Conservation (phyloP, 2,329 filamentous ascomycete species). For the Thyridium curvatum region DNA sequence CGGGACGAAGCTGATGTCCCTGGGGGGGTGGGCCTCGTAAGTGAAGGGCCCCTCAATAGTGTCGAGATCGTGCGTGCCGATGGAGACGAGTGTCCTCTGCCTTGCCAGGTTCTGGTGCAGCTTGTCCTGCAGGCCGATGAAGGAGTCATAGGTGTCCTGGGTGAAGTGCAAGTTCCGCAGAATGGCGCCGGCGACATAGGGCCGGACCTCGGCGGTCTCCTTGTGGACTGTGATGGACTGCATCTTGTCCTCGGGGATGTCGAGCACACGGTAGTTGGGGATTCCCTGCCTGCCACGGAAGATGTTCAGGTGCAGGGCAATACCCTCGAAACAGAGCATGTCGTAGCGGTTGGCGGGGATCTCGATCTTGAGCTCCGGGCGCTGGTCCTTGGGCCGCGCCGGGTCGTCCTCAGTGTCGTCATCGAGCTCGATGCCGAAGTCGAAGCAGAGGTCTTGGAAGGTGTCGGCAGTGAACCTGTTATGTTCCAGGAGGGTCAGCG, state of each 20-base stretch:
- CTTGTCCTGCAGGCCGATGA: conserved; percentile 97
- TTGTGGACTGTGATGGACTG: conserved; percentile 76
- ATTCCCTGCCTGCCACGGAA: conserved; percentile 72
- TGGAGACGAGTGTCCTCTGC: conserved; percentile 89
- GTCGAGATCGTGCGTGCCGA: conserved; percentile 94
- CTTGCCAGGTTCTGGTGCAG: conserved; percentile 93
- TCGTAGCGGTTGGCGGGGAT: conserved; percentile 92
- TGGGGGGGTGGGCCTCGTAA: conserved; percentile 87
- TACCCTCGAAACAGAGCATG: conserved; percentile 96
- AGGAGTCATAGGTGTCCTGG: conserved; percentile 86
- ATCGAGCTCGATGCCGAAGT: conserved; percentile 96
- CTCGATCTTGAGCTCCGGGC: conserved; percentile 94
- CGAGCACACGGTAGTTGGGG: conserved; percentile 72
- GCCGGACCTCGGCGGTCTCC: conserved; percentile 71
- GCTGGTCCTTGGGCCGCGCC: conserved; percentile 73
- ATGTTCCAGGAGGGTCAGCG: too few relatives aligned
- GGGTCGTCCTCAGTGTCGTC: conserved; percentile 76
- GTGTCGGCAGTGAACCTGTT: conserved; percentile 80
- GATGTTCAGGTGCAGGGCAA: conserved; percentile 91
- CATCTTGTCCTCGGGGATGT: conserved; percentile 66
- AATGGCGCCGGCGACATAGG: conserved; percentile 84
- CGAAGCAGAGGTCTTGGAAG: conserved; percentile 97
- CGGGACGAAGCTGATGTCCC: conserved; percentile 84
- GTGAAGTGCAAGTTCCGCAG: conserved; percentile 89
- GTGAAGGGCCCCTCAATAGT: conserved; percentile 92